phyloP scores from a whole-genome alignment of 805 yeast species.

The Jamesozyma piceae region DNA sequence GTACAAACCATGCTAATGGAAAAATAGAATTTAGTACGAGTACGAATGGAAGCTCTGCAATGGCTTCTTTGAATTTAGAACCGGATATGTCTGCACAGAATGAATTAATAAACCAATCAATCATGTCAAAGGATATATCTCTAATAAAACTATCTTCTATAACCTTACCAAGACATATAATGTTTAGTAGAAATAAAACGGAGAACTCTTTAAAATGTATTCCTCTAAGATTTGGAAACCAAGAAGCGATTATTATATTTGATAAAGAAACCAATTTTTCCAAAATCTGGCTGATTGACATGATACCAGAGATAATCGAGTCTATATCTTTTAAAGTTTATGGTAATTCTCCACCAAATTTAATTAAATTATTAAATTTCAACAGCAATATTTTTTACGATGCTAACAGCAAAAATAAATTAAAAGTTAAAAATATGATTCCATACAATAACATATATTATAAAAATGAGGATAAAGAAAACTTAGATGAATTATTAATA shows the following conservation, averaged over 20 bases:
- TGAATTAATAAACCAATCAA: constrained; percentile 22
- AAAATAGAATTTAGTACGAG: not conserved
- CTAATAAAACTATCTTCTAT: constrained; percentile 48
- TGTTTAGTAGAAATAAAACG: constrained; percentile 22
- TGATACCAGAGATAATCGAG: constrained; percentile 19
- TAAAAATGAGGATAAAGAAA: constrained; percentile 9
- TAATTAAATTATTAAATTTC: constrained; percentile 12
- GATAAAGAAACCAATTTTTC: constrained; percentile 36
- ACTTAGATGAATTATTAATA: constrained; percentile 27
- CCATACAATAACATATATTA: not conserved
- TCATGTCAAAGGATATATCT: constrained; percentile 57
- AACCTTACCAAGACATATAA: constrained; percentile 27
- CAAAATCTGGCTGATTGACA: constrained; percentile 38
- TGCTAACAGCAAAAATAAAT: not conserved
- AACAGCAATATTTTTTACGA: not conserved
- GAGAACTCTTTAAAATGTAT: constrained; percentile 13
- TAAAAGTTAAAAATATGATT: not conserved
- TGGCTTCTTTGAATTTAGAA: constrained; percentile 20
- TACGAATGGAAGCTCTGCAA: constrained; percentile 7
- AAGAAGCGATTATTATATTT: constrained; percentile 53
- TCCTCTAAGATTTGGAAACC: constrained; percentile 35
- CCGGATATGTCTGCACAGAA: constrained; percentile 9
- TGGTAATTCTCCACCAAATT: constrained; percentile 21
- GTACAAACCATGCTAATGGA: not conserved
- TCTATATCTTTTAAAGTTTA: constrained; percentile 22